A percentile compares a stretch with the other conserved stretches of the same genome.
phyloP scores from a whole-genome alignment of 202 grass and related monocot genomes.

The Musa balbisiana region DNA sequence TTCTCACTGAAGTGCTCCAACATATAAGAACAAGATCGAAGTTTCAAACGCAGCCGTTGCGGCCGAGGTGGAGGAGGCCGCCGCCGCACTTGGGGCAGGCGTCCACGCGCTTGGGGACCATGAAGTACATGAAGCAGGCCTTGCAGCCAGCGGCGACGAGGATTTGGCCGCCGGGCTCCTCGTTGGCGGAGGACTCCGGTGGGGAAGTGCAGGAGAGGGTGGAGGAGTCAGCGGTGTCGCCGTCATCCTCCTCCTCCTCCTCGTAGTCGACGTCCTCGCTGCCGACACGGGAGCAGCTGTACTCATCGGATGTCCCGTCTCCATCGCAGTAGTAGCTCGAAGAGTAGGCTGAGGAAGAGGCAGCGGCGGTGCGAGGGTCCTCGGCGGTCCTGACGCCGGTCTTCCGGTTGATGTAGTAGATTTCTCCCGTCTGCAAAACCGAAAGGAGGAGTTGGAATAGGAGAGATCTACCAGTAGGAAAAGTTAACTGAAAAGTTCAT shows the following conservation, averaged over 20 bases:
- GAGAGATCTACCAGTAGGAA: not conserved
- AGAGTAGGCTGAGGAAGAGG: not conserved
- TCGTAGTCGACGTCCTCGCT: not conserved
- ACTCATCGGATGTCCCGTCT: not conserved
- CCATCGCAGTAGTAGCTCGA: conserved; percentile 9
- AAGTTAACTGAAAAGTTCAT: not conserved
- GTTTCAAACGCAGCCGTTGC: conserved; percentile 44
- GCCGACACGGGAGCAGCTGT: conserved; percentile 19
- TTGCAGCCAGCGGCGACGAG: conserved; percentile 87
- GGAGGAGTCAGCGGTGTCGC: conserved; percentile 44
- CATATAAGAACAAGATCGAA: conserved; percentile 2
- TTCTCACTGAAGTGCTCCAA: not conserved
- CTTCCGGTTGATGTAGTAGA: conserved; percentile 97
- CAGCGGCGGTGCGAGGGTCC: conserved; percentile 46
- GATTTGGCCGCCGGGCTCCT: conserved; percentile 25
- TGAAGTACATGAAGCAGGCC: conserved; percentile 99
- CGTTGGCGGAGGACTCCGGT: conserved; percentile 40
- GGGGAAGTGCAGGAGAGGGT: conserved; percentile 52
- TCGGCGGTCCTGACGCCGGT: conserved; percentile 67
- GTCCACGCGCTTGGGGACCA: conserved; percentile 82
- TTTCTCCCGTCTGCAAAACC: conserved; percentile 69
- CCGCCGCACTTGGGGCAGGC: conserved; percentile 83
- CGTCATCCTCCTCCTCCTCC: conserved; percentile 14
- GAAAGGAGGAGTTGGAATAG: not conserved
- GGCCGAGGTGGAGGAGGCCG: conserved; percentile 71